Evolutionary conservation across 768 basidiomycete genomes (phyloP).

Genomic region (Tricholoma flavovirens): DNA sequence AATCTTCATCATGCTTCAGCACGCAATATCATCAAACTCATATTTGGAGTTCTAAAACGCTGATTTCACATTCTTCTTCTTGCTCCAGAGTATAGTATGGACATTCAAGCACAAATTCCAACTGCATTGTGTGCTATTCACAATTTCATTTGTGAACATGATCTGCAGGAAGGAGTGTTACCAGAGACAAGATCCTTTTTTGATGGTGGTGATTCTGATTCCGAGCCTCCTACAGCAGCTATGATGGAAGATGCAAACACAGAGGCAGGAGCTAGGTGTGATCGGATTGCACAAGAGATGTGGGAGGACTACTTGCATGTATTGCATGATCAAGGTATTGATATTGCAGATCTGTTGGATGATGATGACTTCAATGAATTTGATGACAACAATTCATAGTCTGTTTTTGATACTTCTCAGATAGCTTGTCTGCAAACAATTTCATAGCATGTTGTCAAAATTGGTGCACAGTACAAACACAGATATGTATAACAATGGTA

Average conservation of each 20-base stretch:
- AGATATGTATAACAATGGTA: too few species aligned
- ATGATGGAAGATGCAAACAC: constrained; percentile 13
- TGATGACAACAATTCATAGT: too few species aligned
- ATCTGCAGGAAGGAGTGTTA: constrained; percentile 7
- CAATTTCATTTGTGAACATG: constrained; percentile 23
- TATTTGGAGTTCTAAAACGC: constrained; percentile 21
- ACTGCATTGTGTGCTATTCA: constrained; percentile 18
- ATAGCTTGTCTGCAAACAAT: not conserved
- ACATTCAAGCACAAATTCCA: constrained; percentile 18
- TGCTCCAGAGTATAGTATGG: constrained; percentile 7
- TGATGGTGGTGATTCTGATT: not conserved
- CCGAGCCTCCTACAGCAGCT: constrained; percentile 3
- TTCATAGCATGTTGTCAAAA: too few species aligned
- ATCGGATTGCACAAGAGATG: constrained; percentile 21
- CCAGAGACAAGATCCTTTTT: not conserved
- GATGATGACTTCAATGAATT: too few species aligned
- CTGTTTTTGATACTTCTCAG: not conserved
- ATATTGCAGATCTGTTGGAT: not conserved
- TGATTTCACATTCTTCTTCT: constrained; percentile 13
- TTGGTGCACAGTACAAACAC: too few species aligned
- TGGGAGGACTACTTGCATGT: constrained; percentile 15
- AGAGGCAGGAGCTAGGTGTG: constrained; percentile 9
- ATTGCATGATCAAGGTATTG: not conserved
- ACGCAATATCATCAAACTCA: constrained; percentile 30
- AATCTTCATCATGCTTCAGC: too few species aligned